Percentiles rank a stretch among this genome's conserved stretches.
Conservation (phyloP, 441 rosid species). For the Euphorbia schlechtendalii region DNA sequence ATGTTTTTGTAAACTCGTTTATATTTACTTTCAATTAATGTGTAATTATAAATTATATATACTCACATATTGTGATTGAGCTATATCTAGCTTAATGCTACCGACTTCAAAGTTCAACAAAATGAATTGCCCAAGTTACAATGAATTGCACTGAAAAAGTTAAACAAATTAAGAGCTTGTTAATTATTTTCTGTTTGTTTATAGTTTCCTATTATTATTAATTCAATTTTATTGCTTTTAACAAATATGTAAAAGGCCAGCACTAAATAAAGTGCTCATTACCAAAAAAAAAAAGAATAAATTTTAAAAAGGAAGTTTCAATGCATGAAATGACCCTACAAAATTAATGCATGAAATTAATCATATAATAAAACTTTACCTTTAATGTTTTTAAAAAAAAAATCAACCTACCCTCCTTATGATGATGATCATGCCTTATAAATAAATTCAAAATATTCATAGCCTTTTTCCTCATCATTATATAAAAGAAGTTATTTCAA, state of each 20-base stretch:
- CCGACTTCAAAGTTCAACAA: too few relatives aligned
- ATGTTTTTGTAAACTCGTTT: too few relatives aligned
- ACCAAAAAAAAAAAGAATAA: constrained; percentile 4
- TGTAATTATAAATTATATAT: too few relatives aligned
- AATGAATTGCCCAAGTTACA: too few relatives aligned
- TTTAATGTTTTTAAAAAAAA: constrained; percentile 13
- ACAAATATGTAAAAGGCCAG: not conserved
- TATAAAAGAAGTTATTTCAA: not conserved
- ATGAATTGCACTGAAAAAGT: too few relatives aligned
- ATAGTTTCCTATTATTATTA: too few relatives aligned
- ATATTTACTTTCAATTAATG: too few relatives aligned
- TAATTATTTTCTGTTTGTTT: too few relatives aligned
- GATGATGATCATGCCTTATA: constrained; percentile 18
- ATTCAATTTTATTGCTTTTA: too few relatives aligned
- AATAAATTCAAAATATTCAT: constrained; percentile 6
- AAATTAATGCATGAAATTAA: constrained; percentile 3
- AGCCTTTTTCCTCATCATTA: constrained; percentile 12
- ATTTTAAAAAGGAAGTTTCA: not conserved
- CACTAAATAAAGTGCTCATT: constrained; percentile 6
- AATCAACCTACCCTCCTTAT: constrained; percentile 4
- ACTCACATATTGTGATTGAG: too few relatives aligned
- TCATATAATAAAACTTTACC: constrained; percentile 7
- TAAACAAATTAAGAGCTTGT: too few relatives aligned
- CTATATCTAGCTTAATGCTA: too few relatives aligned
- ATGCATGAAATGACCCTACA: constrained; percentile 14